Percentiles rank a stretch among this genome's conserved stretches.
Conservation (phyloP, 225 moss, liverwort and hornwort species). For the Ulota crispa region DNA sequence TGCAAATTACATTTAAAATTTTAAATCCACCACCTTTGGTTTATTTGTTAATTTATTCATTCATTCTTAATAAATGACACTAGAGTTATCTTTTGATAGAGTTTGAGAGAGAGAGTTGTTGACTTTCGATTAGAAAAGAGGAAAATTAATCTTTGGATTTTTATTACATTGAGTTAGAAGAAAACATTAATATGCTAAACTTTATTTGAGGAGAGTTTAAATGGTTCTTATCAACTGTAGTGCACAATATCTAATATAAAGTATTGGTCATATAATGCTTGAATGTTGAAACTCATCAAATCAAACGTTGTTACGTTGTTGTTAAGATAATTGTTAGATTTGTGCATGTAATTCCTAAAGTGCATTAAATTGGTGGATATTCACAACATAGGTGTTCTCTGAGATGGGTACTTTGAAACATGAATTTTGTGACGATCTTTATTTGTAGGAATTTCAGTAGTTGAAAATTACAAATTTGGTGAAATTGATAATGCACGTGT, state of each 20-base stretch:
- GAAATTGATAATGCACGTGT: neutral
- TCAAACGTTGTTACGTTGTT: neutral
- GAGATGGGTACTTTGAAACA: too few species aligned
- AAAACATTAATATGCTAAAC: neutral
- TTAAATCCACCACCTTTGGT: neutral
- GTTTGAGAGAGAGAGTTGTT: neutral
- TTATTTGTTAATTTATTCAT: neutral
- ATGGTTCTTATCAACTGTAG: neutral
- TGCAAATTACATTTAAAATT: neutral
- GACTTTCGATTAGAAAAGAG: accelerated
- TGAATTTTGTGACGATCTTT: too few species aligned
- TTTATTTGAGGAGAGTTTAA: neutral
- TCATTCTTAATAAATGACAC: neutral
- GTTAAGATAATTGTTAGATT: neutral
- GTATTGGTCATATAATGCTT: neutral
- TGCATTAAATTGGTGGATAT: neutral
- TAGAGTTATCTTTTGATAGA: neutral
- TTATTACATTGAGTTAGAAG: neutral
- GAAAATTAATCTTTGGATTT: neutral
- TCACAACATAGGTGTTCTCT: too few species aligned
- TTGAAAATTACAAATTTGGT: too few species aligned
- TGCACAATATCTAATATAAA: neutral
- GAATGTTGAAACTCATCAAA: accelerated
- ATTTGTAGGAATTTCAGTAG: too few species aligned
- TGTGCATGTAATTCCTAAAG: neutral